These are phyloP conservation scores for Clonostachys chloroleuca DNA, from an alignment of 2,329 filamentous ascomycete species.

Conservation along the genomic window DNA sequence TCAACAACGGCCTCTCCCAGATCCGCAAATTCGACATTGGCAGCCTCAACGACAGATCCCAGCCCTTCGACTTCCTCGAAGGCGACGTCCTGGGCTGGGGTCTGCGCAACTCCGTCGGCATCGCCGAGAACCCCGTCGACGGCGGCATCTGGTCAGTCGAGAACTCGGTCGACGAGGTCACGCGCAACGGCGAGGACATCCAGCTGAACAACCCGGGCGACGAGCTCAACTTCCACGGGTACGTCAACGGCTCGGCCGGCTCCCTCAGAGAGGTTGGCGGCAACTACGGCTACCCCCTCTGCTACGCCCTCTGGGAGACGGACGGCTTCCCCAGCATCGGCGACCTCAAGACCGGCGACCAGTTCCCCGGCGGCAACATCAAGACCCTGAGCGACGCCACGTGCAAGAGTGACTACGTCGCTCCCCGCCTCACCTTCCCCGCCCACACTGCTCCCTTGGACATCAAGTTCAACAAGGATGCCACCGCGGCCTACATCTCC, in stretches of 20 bases:
- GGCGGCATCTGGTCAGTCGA: slow-evolving; percentile 59
- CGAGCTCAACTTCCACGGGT: slow-evolving; percentile 69
- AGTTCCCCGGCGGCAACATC: slow-evolving; percentile 36
- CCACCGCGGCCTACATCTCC: slow-evolving; percentile 58
- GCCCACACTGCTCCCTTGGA: slow-evolving; percentile 71
- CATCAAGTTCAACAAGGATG: slow-evolving; percentile 58
- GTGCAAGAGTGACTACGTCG: slow-evolving; percentile 34
- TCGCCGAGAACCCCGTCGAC: slow-evolving; percentile 55
- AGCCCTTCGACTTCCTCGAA: slow-evolving; percentile 39
- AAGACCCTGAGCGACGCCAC: slow-evolving; percentile 33
- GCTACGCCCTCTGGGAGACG: slow-evolving; percentile 63
- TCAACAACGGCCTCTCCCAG: slow-evolving; percentile 57
- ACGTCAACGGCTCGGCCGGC: slow-evolving; percentile 31
- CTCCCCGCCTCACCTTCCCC: slow-evolving; percentile 52
- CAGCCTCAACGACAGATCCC: slow-evolving; percentile 14
- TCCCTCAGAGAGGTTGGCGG: slow-evolving; percentile 19
- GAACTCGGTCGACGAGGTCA: slow-evolving; percentile 64
- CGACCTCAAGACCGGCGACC: slow-evolving; percentile 37
- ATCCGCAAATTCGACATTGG: slow-evolving; percentile 53
- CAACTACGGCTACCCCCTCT: slow-evolving; percentile 70
- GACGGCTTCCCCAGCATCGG: slow-evolving; percentile 30
- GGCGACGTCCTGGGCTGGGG: slow-evolving; percentile 60
- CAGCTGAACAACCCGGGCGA: slow-evolving; percentile 68
- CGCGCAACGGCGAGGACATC: slow-evolving; percentile 53
- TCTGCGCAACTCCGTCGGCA: slow-evolving; percentile 66